phyloP scores from a whole-genome alignment of 306 rosid species.

The Urtica urens region DNA sequence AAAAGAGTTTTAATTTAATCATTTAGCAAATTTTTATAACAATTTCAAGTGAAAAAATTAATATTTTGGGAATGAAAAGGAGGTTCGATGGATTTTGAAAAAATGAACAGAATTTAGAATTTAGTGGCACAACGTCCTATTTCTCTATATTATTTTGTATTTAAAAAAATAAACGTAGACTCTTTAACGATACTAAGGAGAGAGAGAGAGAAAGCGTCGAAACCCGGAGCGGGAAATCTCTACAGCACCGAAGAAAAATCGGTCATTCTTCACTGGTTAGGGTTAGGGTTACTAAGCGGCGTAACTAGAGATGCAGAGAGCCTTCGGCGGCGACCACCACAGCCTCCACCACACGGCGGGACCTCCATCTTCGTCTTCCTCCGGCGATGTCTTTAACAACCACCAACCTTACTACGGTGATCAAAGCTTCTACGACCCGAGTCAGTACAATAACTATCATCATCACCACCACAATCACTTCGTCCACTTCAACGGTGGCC shows the following conservation, averaged over 20 bases:
- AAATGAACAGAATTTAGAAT: too few relatives aligned
- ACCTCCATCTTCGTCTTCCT: conserved; percentile 19
- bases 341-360: neutral
- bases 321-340: conserved; percentile 7
- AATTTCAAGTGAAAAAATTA: too few relatives aligned
- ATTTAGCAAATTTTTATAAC: too few relatives aligned
- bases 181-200: too few relatives aligned
- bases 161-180: too few relatives aligned
- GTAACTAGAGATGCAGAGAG: conserved; percentile 28
- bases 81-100: too few relatives aligned
- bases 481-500: neutral
- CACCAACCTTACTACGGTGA: conserved; percentile 19
- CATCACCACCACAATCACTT: conserved; percentile 4
- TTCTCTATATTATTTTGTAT: too few relatives aligned
- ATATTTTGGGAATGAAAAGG: too few relatives aligned
- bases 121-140: too few relatives aligned
- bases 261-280: conserved; percentile 3
- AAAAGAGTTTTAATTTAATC: too few relatives aligned
- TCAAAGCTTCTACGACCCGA: conserved; percentile 21
- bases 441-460: too few relatives aligned
- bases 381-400: conserved; percentile 16
- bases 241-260: too few relatives aligned
- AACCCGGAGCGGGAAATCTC: neutral
- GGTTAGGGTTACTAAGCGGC: conserved; percentile 14
- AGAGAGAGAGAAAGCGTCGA: neutral